These are phyloP conservation scores for Rhynchospora pubera DNA, from an alignment of 176 grass and related monocot genomes.

Conservation along the genomic window DNA sequence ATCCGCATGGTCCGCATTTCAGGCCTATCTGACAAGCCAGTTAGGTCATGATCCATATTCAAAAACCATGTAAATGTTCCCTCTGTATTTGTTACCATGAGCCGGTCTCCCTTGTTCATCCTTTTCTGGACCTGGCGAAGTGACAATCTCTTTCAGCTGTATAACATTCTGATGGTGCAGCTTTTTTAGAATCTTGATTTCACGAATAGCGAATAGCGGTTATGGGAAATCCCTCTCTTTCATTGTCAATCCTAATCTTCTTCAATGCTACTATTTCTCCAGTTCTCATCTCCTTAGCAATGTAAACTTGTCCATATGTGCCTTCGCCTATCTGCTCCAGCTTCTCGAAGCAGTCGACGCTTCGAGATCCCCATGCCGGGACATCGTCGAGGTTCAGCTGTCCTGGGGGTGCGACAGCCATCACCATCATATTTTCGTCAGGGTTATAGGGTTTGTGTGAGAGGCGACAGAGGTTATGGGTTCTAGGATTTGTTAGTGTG, in stretches of 20 bases:
- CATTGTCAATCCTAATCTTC: conserved; percentile 96
- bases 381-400: conserved; percentile 59
- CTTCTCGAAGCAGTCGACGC: conserved; percentile 74
- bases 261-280: conserved; percentile 88
- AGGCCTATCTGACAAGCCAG: conserved; percentile 70
- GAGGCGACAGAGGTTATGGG: too few relatives aligned
- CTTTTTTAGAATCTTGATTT: conserved; percentile 97
- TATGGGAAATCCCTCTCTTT: conserved; percentile 90
- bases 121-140: conserved; percentile 77
- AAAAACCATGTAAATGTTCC: conserved; percentile 85
- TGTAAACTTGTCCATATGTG: conserved; percentile 76
- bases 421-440: too few relatives aligned
- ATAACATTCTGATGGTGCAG: conserved; percentile 86
- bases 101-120: conserved; percentile 88
- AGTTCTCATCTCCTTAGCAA: conserved; percentile 73
- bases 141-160: conserved; percentile 92
- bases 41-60: conserved; percentile 93
- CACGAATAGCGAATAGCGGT: conserved; percentile 84
- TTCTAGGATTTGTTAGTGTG: too few relatives aligned
- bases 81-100: conserved; percentile 73
- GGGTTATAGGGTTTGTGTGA: too few relatives aligned
- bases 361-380: conserved; percentile 58
- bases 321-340: conserved; percentile 77
- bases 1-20: conserved; percentile 11
- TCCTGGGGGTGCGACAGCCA: conserved; percentile 49